Percentiles rank a stretch among this genome's conserved stretches.
Evolutionary conservation across 1,284 basidiomycete genomes (phyloP).

Genomic region (Meripilus lineatus): DNA sequence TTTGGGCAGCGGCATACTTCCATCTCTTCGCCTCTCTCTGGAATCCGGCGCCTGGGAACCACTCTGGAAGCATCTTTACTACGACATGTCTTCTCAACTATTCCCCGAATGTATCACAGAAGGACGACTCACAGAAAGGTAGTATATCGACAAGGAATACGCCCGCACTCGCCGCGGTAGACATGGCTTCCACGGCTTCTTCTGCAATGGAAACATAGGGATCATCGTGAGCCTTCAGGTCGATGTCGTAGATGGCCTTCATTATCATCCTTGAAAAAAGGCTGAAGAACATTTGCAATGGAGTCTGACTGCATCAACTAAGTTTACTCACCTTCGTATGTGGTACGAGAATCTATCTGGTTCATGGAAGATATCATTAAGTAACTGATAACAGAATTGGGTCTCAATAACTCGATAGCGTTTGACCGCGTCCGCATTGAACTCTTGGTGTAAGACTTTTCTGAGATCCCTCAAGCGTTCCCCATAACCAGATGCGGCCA

Average conservation of each 20-base stretch:
- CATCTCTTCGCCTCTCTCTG: constrained; percentile 34
- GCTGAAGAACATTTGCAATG: too few species aligned
- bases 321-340: too few species aligned
- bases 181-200: constrained; percentile 2
- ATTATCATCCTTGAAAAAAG: constrained; percentile 9
- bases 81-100: neutral
- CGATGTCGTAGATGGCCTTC: constrained; percentile 9
- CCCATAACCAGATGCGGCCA: too few species aligned
- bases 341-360: too few species aligned
- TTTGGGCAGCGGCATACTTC: constrained; percentile 10
- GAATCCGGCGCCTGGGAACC: constrained; percentile 39
- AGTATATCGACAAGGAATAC: constrained; percentile 8
- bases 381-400: too few species aligned
- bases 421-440: neutral
- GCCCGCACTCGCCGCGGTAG: constrained; percentile 1
- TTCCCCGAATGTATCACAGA: too few species aligned
- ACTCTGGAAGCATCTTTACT: constrained; percentile 32
- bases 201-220: constrained; percentile 6
- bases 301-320: too few species aligned
- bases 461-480: too few species aligned
- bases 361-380: too few species aligned
- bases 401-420: neutral
- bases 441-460: neutral
- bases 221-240: constrained; percentile 7
- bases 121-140: constrained; percentile 7